Evolutionary conservation across 2,329 filamentous ascomycete species (phyloP), one percentile per base, ranked within the genome.

Genomic region (Stemphylium lycopersici): DNA sequence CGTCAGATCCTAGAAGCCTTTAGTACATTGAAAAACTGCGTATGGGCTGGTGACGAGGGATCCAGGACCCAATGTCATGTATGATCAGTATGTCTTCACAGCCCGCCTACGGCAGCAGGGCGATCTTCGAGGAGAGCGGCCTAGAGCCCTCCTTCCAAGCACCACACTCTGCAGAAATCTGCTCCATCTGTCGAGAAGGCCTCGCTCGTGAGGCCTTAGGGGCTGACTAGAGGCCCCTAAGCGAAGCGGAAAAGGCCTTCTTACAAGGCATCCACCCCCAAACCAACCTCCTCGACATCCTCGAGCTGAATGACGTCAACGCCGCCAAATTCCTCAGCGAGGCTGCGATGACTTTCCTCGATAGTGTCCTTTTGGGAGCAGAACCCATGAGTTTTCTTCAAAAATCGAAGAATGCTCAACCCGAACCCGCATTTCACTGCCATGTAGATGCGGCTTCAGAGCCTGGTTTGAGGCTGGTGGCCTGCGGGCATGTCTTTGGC

Each of bases 181-280:
- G 46, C 37, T 34, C 8, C n/a, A 48, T 48, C 46, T 48, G 46
- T 11, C 37, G 20, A 15, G 34, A 48, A 48, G 46, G 34, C 37
- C 13, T 48, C 37, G 46, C 46, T 32, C 42, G 36, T 29, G 37
- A 48, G 29, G 32, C 32, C 20, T 37, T 20, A 5, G 12, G 7
- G 13, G 7, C 42, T 16, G 31, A 13, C 13, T n/a, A 33, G 1
- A n/a, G 31, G 36, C 45, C 36, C 6, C 46, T 48, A 18, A 4
- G 37, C 26, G 31, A 47, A 42, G 47, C 42, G 8, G 29, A 47
- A 20, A 32, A 39, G 4, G 22, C 20, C 6, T 22, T 46, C 12
- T 36, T 40, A 36, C 26, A 52, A 29, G 26, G 26, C 26, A 11
- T 18, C 26, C 26, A 11, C 10, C 26, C 10, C 5, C 26, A 29